Conservation (phyloP, 148 eudicot genomes). For the Silene uniflora region DNA sequence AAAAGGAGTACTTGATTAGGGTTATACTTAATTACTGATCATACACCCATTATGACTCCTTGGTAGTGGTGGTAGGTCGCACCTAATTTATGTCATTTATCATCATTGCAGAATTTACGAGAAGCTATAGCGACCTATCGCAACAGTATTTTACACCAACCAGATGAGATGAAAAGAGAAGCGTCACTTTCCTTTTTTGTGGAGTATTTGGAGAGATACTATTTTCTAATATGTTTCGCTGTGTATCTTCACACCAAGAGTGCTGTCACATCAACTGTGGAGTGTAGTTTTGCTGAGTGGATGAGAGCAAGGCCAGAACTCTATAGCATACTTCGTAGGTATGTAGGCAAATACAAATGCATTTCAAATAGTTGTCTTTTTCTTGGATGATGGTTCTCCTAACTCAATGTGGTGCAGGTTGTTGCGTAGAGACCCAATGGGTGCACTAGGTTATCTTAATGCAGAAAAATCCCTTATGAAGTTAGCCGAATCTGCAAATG, state of each 20-base stretch:
- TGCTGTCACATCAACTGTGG: slow-evolving; percentile 43
- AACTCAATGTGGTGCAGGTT: slow-evolving; percentile 44
- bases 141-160: slow-evolving; percentile 73
- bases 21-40: neutral
- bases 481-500: slow-evolving; percentile 58
- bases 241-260: slow-evolving; percentile 92
- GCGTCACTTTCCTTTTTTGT: slow-evolving; percentile 90
- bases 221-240: slow-evolving; percentile 88
- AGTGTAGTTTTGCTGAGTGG: slow-evolving; percentile 83
- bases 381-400: slow-evolving; percentile 14
- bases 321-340: slow-evolving; percentile 93
- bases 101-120: slow-evolving; percentile 69
- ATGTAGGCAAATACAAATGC: slow-evolving; percentile 12
- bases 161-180: slow-evolving; percentile 95
- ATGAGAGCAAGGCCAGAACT: slow-evolving; percentile 96
- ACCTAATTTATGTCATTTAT: neutral
- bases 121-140: slow-evolving; percentile 95
- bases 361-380: neutral
- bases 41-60: neutral
- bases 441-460: slow-evolving; percentile 85
- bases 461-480: slow-evolving; percentile 38
- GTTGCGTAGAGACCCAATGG: slow-evolving; percentile 95
- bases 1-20: neutral
- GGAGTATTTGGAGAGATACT: slow-evolving; percentile 96
- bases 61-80: neutral